Conservation (phyloP, 768 basidiomycete species). For the Sarcodon aspratus region DNA sequence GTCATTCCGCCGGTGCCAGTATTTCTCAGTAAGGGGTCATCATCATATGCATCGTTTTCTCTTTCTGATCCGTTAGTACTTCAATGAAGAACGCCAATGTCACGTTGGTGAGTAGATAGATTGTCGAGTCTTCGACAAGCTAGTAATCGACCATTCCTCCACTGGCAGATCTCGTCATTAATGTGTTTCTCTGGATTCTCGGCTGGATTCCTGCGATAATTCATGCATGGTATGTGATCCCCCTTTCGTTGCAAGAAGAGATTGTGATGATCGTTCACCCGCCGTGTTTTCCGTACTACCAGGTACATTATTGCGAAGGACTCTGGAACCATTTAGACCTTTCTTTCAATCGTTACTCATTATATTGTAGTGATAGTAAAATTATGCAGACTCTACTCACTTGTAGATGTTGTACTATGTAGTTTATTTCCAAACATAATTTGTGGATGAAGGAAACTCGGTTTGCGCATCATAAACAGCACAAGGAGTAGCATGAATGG, state of each 20-base stretch:
- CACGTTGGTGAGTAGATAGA: conserved; percentile 11
- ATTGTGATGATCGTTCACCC: neutral
- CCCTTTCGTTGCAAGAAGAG: neutral
- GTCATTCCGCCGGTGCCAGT: conserved; percentile 20
- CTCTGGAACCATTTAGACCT: conserved; percentile 17
- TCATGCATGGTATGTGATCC: conserved; percentile 25
- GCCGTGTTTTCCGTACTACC: neutral
- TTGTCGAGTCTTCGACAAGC: neutral
- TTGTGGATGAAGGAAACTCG: too few relatives aligned
- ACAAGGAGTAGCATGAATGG: too few relatives aligned
- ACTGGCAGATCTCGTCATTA: conserved; percentile 23
- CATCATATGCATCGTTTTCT: neutral
- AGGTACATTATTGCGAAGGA: conserved; percentile 21
- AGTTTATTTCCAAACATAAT: too few relatives aligned
- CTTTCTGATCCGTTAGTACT: neutral
- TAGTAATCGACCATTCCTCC: neutral
- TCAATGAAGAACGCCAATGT: conserved; percentile 12
- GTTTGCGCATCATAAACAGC: too few relatives aligned
- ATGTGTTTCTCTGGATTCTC: conserved; percentile 28
- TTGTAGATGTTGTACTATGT: too few relatives aligned
- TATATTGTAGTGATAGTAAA: too few relatives aligned
- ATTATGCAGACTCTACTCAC: too few relatives aligned
- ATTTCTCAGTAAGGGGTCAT: conserved; percentile 17
- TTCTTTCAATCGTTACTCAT: too few relatives aligned
- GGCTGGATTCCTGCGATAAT: conserved; percentile 34